These are phyloP conservation scores for Alternaria metachromatica DNA, from an alignment of 2,329 filamentous ascomycete genomes.

Conservation along the genomic window DNA sequence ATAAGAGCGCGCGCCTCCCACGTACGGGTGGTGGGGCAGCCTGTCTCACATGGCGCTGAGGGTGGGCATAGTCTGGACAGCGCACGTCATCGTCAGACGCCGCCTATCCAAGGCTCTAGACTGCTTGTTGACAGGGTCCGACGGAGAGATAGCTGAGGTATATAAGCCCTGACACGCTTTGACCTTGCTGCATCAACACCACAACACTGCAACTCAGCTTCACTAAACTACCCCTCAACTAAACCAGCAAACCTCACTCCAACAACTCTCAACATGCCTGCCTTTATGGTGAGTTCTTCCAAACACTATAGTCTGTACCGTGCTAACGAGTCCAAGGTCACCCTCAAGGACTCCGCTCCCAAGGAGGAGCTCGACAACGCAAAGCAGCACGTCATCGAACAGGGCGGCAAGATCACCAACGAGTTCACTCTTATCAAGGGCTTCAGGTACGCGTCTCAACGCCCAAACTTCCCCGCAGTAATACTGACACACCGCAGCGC, in stretches of 20 bases:
- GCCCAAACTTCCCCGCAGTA: constrained; percentile 4
- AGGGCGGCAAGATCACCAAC: constrained; percentile 84
- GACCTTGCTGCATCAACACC: constrained; percentile 15
- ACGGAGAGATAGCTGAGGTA: constrained; percentile 9
- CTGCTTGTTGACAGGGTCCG: constrained; percentile 8
- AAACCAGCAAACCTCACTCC: neutral
- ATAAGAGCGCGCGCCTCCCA: constrained; percentile 29
- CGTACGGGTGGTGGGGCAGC: constrained; percentile 19
- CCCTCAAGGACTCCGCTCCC: constrained; percentile 74
- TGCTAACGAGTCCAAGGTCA: constrained; percentile 66
- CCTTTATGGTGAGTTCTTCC: constrained; percentile 21
- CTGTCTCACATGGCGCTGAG: constrained; percentile 11
- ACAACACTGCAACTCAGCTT: neutral
- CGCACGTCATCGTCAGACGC: constrained; percentile 30
- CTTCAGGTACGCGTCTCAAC: constrained; percentile 74
- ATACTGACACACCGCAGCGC: constrained; percentile 62
- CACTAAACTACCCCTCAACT: neutral
- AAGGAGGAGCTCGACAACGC: constrained; percentile 74
- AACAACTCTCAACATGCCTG: constrained; percentile 16
- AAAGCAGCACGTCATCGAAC: constrained; percentile 74
- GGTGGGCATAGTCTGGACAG: constrained; percentile 9
- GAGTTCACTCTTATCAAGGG: constrained; percentile 90
- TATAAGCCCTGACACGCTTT: constrained; percentile 34
- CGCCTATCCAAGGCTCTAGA: constrained; percentile 36
- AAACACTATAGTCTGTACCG: neutral